Percentiles rank a stretch among this genome's conserved stretches.
These are phyloP conservation scores for Monoraphidium neglectum DNA, from an alignment of 139 green algal species.

Conservation along the genomic window DNA sequence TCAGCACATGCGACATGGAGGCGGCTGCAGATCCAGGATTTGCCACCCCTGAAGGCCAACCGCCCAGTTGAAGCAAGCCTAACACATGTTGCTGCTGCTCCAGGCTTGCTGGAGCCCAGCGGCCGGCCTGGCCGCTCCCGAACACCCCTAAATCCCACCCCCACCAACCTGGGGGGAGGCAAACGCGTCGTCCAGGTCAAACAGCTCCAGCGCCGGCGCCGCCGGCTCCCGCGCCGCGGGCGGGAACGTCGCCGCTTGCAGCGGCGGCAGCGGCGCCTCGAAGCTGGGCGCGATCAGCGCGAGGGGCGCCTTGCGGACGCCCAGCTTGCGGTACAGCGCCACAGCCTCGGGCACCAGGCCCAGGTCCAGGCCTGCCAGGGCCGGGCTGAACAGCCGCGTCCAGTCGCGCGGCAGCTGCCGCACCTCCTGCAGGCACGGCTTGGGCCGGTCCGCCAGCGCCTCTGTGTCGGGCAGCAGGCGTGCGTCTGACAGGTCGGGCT, in stretches of 20 bases:
- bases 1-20: too few species aligned
- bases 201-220: constrained; percentile 82
- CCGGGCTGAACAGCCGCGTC: constrained; percentile 72
- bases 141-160: too few species aligned
- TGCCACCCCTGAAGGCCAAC: too few species aligned
- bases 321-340: constrained; percentile 67
- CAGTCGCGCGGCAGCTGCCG: constrained; percentile 73
- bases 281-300: constrained; percentile 78
- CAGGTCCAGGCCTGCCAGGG: constrained; percentile 59
- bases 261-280: constrained; percentile 77
- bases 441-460: constrained; percentile 68
- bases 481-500: constrained; percentile 72
- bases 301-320: constrained; percentile 65
- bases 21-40: too few species aligned
- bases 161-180: constrained; percentile 61
- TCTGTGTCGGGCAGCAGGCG: constrained; percentile 76
- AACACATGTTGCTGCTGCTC: too few species aligned
- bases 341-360: constrained; percentile 43
- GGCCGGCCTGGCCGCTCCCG: too few species aligned
- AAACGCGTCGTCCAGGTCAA: constrained; percentile 87
- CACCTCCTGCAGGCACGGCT: constrained; percentile 69
- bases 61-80: too few species aligned
- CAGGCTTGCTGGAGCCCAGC: too few species aligned
- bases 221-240: constrained; percentile 73
- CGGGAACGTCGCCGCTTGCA: constrained; percentile 84